Base-by-base conservation (phyloP, 139 green algal species). In the Nannochloris sp. region DNA sequence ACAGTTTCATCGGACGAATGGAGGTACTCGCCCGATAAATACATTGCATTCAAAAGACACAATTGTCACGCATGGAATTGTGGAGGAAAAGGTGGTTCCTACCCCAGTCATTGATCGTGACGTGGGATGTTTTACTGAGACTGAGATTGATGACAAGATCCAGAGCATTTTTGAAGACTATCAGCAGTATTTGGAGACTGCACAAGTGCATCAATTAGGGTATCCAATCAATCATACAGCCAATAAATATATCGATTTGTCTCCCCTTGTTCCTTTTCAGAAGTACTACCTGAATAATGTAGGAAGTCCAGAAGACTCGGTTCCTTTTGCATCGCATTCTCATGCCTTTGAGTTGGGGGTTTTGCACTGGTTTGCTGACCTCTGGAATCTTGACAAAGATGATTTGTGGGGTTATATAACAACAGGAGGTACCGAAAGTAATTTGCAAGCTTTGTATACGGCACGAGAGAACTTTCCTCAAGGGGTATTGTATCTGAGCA, bases 361-460 rank as follows among this genome's bases (percentile, higher is more conserved):
- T 1, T 53, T 53, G 46, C 16, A 21, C 18, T 53, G 46, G 46
- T 53, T 53, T 53, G 46, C 18, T 53, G n/a, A 21, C 9, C 46
- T 53, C 18, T 53, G 46, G 46, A 12, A 19, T 19, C 46, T 53
- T 19, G 46, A 7, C 1, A 21, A 21, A 21, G 12, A 19, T 19
- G 46, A 53, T 25, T 25, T 53, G 8, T 53, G 46, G 46, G 46
- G 46, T 53, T 53, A 53, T 53, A 53, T 53, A 19, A 25, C 46
- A 21, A 53, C 46, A 21, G 46, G 46, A 25, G 46, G 46, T 19
- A 53, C 46, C 5, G 46, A 53, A 4, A 53, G 46, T 53, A 53
- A 53, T 21, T 21, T 53, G 16, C 46, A 53, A 53, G 46, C 18
- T 53, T 19, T 53, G n/a, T 53, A 25, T 53, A 21, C n/a, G 5